Evolutionary conservation across 441 rosid species (phyloP).

Genomic region (Omphalea diandra): DNA sequence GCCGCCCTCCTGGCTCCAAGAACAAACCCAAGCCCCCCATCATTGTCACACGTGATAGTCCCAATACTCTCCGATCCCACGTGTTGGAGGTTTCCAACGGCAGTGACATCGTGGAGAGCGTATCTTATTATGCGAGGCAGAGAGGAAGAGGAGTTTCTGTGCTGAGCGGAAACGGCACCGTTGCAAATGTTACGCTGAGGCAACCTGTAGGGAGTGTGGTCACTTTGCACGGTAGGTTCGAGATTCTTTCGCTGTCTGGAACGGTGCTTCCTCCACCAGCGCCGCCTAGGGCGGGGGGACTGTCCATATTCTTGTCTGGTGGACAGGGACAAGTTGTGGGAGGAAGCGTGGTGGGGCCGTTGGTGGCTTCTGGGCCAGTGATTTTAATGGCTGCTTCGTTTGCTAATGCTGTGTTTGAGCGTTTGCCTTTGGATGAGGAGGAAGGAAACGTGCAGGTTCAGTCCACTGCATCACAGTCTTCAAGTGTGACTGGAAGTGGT

Average conservation of each 20-base stretch:
- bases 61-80: conserved; percentile 74
- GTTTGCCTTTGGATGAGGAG: conserved; percentile 59
- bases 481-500: conserved; percentile 57
- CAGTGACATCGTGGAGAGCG: conserved; percentile 59
- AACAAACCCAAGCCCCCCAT: conserved; percentile 75
- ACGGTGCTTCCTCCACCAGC: conserved; percentile 83
- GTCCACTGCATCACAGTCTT: conserved; percentile 53
- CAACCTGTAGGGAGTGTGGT: conserved; percentile 62
- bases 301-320: conserved; percentile 57
- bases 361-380: conserved; percentile 52
- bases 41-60: conserved; percentile 67
- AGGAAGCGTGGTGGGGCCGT: conserved; percentile 58
- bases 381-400: conserved; percentile 63
- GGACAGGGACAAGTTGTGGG: conserved; percentile 69
- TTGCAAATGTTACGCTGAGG: conserved; percentile 58
- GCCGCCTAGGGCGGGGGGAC: conserved; percentile 62
- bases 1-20: conserved; percentile 77
- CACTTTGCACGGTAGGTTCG: conserved; percentile 77
- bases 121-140: conserved; percentile 50
- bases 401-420: conserved; percentile 62
- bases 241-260: conserved; percentile 70
- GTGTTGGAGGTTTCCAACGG: conserved; percentile 61
- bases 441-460: conserved; percentile 36
- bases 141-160: conserved; percentile 75
- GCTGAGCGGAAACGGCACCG: conserved; percentile 63